These are phyloP conservation scores for Backusella psychrophila DNA, from an alignment of 192 early-diverging fungal genomes.

Conservation along the genomic window DNA sequence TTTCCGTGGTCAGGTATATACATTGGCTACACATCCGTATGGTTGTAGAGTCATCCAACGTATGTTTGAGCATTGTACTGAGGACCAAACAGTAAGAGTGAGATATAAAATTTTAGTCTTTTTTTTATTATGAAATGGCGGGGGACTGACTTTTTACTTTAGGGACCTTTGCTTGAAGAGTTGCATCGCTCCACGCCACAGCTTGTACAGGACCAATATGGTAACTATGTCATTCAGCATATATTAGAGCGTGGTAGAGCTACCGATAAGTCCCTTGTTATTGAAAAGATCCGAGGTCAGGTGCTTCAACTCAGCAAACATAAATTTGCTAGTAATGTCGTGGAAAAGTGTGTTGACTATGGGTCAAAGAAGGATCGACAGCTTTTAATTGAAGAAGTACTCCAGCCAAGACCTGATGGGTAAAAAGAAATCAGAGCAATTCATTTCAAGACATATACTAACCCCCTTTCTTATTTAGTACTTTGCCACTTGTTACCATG, in stretches of 20 bases:
- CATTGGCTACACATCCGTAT: slow-evolving; percentile 96
- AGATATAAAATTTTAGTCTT: not conserved
- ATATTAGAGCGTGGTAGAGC: slow-evolving; percentile 92
- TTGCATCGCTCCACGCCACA: slow-evolving; percentile 89
- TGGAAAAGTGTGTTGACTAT: slow-evolving; percentile 97
- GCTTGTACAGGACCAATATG: slow-evolving; percentile 98
- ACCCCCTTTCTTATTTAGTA: slow-evolving; percentile 38
- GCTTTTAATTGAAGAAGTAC: slow-evolving; percentile 91
- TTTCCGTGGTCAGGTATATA: slow-evolving; percentile 96
- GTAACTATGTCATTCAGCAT: slow-evolving; percentile 99
- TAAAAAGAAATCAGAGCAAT: slow-evolving; percentile 12
- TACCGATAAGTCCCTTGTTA: slow-evolving; percentile 83
- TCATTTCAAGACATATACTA: no score
- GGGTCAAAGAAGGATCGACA: slow-evolving; percentile 86
- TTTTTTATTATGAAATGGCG: no score
- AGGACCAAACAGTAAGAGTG: slow-evolving; percentile 64
- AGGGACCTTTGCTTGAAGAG: slow-evolving; percentile 88
- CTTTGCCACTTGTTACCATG: slow-evolving; percentile 86
- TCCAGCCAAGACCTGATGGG: slow-evolving; percentile 81
- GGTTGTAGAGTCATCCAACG: slow-evolving; percentile 99
- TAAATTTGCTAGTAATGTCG: slow-evolving; percentile 99
- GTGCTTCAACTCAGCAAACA: slow-evolving; percentile 93
- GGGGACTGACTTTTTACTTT: not conserved
- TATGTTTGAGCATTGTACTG: slow-evolving; percentile 99
- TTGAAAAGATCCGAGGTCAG: slow-evolving; percentile 88